phyloP scores from a whole-genome alignment of 169 alveolate species.

The Plasmodium billcollinsi region DNA sequence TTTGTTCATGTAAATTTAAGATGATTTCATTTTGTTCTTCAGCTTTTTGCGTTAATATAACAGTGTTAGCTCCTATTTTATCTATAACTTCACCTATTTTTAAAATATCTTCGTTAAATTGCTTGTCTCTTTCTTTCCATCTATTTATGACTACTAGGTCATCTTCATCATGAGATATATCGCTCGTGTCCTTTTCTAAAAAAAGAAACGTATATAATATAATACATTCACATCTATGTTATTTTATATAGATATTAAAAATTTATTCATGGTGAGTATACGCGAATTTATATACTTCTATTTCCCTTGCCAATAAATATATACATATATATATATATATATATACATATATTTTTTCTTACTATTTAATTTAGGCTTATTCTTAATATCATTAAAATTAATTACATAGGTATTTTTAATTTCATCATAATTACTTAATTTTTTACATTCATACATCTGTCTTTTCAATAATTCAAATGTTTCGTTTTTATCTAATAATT shows the following conservation, averaged over 20 bases:
- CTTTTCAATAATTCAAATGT: constrained; percentile 32
- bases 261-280: neutral
- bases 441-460: constrained; percentile 62
- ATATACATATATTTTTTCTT: neutral
- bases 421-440: constrained; percentile 46
- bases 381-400: constrained; percentile 24
- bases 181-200: constrained; percentile 71
- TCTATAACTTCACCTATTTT: constrained; percentile 87
- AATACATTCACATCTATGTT: neutral
- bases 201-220: neutral
- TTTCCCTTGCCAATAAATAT: too few relatives aligned
- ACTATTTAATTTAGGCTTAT: constrained; percentile 38
- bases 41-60: constrained; percentile 44
- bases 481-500: constrained; percentile 41
- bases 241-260: neutral
- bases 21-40: constrained; percentile 65
- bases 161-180: constrained; percentile 71
- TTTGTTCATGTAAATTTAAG: constrained; percentile 78
- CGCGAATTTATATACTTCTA: neutral
- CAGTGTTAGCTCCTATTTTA: constrained; percentile 80
- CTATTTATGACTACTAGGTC: constrained; percentile 79
- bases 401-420: constrained; percentile 28
- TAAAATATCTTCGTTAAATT: constrained; percentile 82
- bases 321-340: neutral
- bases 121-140: constrained; percentile 83